Base-by-base conservation (phyloP, 495 filamentous ascomycete genomes). In the Podospora pseudoanserina region DNA sequence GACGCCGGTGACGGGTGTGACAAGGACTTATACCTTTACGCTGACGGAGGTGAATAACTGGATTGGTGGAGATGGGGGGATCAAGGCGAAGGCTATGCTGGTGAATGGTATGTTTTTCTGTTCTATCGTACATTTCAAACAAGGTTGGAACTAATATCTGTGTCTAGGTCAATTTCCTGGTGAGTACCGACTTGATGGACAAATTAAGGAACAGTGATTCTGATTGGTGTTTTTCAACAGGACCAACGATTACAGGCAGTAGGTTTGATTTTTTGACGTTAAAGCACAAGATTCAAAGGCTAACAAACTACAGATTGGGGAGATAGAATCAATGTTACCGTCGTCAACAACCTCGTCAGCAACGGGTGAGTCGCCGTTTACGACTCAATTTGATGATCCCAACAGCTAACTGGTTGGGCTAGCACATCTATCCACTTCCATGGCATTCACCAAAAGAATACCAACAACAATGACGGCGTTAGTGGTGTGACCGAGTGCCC, bases 381-480 rank as follows among this genome's bases (percentile, higher is more conserved):
- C 70, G 0, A 23, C 23, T 23, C 23, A 23, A 15, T 30, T 18
- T 44, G 11, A 11, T 16, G 58, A 7, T 4, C 0, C 13, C 28
- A 28, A 49, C n/a, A 9, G 34, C 16, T 71, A 23, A 67, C 65
- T 19, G 5, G 32, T 27, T 23, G 32, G 9, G 6, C 5, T 15
- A 76, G 73, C 6, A 73, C 79, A 2, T 78, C 85, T 2, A 75
- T 88, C 30, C 86, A 89, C 72, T 87, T 82, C 75, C 86, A 89
- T 70, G 86, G 86, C 54, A 69, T 88, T 1, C 72, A 75, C 1
- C 78, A 81, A 72, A 65, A 78, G 30, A 74, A 78, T 67, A 76
- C 62, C 53, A 79, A 79, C 68, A 72, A 65, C 49, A 63, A 72
- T 27, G 78, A 79, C 65, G 86, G 86, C 26, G 79, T 82, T 23